Evolutionary conservation across 345 rosid genomes (phyloP), one percentile per base, ranked within the genome.

Genomic region (Hypericum androsaemum): DNA sequence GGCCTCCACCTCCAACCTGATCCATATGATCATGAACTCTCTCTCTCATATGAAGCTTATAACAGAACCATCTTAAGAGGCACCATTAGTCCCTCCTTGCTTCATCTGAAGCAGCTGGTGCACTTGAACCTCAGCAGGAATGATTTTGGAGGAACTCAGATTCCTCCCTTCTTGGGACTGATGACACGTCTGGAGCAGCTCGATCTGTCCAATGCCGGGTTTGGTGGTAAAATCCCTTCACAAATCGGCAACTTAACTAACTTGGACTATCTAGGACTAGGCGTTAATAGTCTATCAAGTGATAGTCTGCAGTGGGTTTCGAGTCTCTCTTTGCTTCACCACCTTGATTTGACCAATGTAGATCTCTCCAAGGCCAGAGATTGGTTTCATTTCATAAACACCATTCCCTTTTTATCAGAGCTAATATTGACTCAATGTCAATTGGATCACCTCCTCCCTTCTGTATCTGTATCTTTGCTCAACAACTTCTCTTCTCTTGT

Each of bases 81-180:
- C 22, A 46, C 15, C 28, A 8, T 46, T 8, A 14, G 22, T 14
- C 50, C 50, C 22, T 46, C 50, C 22, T 46, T 46, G 22, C 22
- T 46, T 46, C 28, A 46, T 17, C 12, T 46, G 50, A 46, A 46
- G 32, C 22, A 46, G 7, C 50, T 46, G 10, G 8, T 22, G 32
- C 32, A 22, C 32, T 22, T 22, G 32, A 22, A 22, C 32, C 32
- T 22, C 32, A 22, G 32, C 32, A 1, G 4, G 2, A 22, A 22
- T 22, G 32, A 22, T 22, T 22, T 22, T 22, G 32, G 32, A 22
- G 75, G 73, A 6, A 28, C 37, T 15, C 49, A 8, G 43, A 52
- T 78, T 15, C 85, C 82, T 1, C 44, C 53, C 15, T 73, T 72
- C 17, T 14, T 71, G 39, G 76, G 73, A 13, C 55, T 54, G 1